Base-by-base conservation (phyloP, 768 basidiomycete species). In the Tephrocybe sp. region DNA sequence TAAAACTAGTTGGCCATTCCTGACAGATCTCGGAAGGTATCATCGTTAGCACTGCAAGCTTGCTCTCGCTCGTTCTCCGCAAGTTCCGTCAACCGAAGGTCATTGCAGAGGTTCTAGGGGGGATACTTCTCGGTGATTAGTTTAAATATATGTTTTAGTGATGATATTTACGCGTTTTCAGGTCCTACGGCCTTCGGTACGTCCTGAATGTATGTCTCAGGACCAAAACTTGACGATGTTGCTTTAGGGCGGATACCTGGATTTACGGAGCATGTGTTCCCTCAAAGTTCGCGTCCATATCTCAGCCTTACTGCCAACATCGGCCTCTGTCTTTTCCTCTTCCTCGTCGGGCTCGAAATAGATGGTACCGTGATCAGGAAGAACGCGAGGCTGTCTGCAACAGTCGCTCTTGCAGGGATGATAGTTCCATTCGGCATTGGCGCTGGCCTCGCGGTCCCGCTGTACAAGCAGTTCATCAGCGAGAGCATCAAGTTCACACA, bases 311-410 rank as follows among this genome's bases (percentile, higher is more conserved):
- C 88, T 15, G 90, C 96, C 12, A 90, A 92, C 59, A 90, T 98
- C 55, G 96, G 91, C 5, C 78, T 92, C 4, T 86, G 86, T 56
- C 80, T 93, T 38, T 94, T 93, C 70, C 80, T 98, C 12, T 98
- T 97, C 72, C 79, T 98, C 53, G 88, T 98, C 34, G 96, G 96
- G 3, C 84, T 96, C 28, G 90, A 93, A 73, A 94, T 97, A 51
- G 97, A 98, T 51, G 71, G 77, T 0, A 69, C 73, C 4, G 74
- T 98, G 53, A 86, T 98, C 68, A 85, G 78, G 60, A 85, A 88
- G 33, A 90, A 91, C 74, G 84, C 80, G 0, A 77, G 83, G 8
- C 72, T 85, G 9, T 89, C 87, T 0, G 68, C 69, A 3, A 76
- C 83, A 2, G 84, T 98, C 47, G 86, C 92, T 0, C 58, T 89